Base-by-base conservation (phyloP, 345 rosid species). In the Erodium maritimum region DNA sequence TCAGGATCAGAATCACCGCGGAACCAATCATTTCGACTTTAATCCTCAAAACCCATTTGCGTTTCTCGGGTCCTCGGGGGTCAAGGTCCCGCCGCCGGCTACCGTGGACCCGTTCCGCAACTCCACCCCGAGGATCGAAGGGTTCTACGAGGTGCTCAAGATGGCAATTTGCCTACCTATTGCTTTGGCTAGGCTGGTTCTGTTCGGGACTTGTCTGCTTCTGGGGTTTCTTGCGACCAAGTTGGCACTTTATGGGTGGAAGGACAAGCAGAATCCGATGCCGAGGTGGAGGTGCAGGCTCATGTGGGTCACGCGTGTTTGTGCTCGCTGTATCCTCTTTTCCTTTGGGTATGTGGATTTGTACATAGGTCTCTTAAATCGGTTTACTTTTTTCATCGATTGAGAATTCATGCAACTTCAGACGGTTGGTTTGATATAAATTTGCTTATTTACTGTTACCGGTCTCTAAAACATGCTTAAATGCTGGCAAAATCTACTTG, bases 221-320 rank as follows among this genome's bases (percentile, higher is more conserved):
- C 34, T 87, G 23, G 96, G 99, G 16, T 93, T 73, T 67, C 1
- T 80, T 8, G 94, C 84, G n/a, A 93, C 99, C 17, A 81, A 62
- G 61, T 55, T 85, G 56, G 96, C 99, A 0, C 80, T 93, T 16
- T 50, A 42, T 20, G 90, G 99, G 0, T 93, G 99, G 96, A 79
- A 81, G 59, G 99, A 93, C 65, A 80, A 66, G 77, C 82, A 85
- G 48, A 81, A 83, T 17, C 91, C 99, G 16, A 85, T 89, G 94
- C 91, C 99, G 66, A 72, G 8, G 52, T 93, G 99, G 96, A 77
- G 99, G 61, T 83, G 70, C 17, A 59, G 85, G 63, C 50, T 93
- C 72, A 93, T 93, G 99, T 87, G 95, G 94, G 23, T 93, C 61
- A 93, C 99, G 64, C 80, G 99, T 71, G 8, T 77, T 65, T 85